Conservation (phyloP, 345 rosid genomes). For the Trapa bicornis region DNA sequence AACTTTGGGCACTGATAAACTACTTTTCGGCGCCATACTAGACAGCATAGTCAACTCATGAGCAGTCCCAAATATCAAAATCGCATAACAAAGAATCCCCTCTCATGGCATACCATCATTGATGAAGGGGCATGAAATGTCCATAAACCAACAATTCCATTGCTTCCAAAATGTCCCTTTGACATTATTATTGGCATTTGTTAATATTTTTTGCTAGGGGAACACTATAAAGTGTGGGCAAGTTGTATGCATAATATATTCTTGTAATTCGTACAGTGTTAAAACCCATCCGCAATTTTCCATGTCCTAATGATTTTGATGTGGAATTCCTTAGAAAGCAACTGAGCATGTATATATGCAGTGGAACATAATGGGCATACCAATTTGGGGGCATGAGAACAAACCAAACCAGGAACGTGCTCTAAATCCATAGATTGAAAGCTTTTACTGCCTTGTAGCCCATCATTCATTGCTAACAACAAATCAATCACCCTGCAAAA, state of each 20-base stretch:
- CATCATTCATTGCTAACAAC: constrained; percentile 18
- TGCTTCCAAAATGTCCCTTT: too few relatives aligned
- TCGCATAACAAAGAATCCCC: too few relatives aligned
- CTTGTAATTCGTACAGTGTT: background rate
- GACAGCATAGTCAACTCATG: too few relatives aligned
- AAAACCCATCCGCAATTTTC: background rate
- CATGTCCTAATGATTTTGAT: background rate
- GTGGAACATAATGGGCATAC: constrained; percentile 24
- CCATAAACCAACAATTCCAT: too few relatives aligned
- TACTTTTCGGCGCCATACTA: too few relatives aligned
- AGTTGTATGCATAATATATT: background rate
- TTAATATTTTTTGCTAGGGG: background rate
- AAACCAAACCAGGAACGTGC: constrained; percentile 65
- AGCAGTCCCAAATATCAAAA: too few relatives aligned
- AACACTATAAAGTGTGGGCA: background rate
- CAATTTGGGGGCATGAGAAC: constrained; percentile 32
- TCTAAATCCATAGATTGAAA: constrained; percentile 63
- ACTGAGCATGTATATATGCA: background rate
- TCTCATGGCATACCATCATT: background rate
- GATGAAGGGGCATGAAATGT: background rate
- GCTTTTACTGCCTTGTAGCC: constrained; percentile 47
- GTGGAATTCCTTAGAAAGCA: background rate
- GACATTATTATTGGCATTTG: background rate
- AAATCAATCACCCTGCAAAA: background rate
- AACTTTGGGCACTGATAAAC: too few relatives aligned